phyloP scores from a whole-genome alignment of 2,329 filamentous ascomycete genomes.

The Pyrenophora seminiperda region DNA sequence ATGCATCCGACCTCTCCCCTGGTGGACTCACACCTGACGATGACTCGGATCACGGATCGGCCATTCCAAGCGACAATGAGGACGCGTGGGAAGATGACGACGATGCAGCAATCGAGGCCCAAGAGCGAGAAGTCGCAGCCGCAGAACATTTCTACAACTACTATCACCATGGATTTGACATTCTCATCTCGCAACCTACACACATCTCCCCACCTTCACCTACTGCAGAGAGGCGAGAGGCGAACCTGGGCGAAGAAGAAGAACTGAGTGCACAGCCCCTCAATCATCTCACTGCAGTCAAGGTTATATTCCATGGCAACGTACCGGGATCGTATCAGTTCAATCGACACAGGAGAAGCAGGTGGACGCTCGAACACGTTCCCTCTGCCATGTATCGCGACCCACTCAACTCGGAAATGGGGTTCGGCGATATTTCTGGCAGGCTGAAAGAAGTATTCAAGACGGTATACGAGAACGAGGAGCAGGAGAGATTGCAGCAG shows the following conservation, averaged over 20 bases:
- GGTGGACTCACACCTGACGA: slow-evolving; percentile 39
- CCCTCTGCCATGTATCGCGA: slow-evolving; percentile 51
- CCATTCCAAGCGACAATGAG: slow-evolving; percentile 46
- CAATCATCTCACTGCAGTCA: slow-evolving; percentile 81
- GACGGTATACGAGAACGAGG: slow-evolving; percentile 62
- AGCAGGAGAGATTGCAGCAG: slow-evolving; percentile 60
- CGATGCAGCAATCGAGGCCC: slow-evolving; percentile 59
- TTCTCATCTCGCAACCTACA: slow-evolving; percentile 81
- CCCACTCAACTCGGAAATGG: slow-evolving; percentile 72
- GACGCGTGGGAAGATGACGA: slow-evolving; percentile 55
- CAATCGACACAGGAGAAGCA: slow-evolving; percentile 86
- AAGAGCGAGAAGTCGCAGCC: slow-evolving; percentile 63
- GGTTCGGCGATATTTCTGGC: slow-evolving; percentile 63
- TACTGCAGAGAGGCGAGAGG: slow-evolving; percentile 60
- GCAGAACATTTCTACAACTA: slow-evolving; percentile 92
- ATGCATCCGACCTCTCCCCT: slow-evolving; percentile 43
- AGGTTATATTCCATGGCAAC: slow-evolving; percentile 92
- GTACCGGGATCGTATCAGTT: slow-evolving; percentile 96
- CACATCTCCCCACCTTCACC: slow-evolving; percentile 54
- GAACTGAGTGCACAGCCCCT: slow-evolving; percentile 40
- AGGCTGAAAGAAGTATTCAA: slow-evolving; percentile 73
- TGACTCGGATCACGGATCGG: slow-evolving; percentile 43
- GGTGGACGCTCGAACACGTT: slow-evolving; percentile 73
- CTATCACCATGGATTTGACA: slow-evolving; percentile 92
- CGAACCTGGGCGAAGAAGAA: slow-evolving; percentile 30